Evolutionary conservation across 2,329 filamentous ascomycete species (phyloP), one percentile per base, ranked within the genome.

Genomic region (Davidsoniella eucalypti): DNA sequence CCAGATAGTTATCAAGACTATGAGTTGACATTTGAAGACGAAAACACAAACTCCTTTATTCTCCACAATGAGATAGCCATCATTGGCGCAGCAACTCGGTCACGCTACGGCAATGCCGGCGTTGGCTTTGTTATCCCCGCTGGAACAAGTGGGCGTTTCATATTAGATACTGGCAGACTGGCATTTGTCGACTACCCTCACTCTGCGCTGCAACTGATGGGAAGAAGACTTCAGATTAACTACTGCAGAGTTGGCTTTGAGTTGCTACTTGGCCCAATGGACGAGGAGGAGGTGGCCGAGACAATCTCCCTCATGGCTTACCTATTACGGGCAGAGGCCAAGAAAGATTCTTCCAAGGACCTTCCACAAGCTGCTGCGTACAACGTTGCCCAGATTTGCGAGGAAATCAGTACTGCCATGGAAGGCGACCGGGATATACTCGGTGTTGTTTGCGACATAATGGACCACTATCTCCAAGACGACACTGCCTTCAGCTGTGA

Each of bases 101-200:
- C 44, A 5, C 54, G 55, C 26, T 51, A 53, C n/a, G 53, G 54
- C 17, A 44, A 51, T 37, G 66, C 67, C 39, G 67, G 73, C 41
- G 68, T 75, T 50, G 66, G 59, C 56, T 79, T 87, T 55, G 69
- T 71, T 45, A 78, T 88, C 55, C 76, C 79, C 2, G 68, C 69
- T 5, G 77, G 78, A n/a, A 82, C 80, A 1, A 66, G 70, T 44
- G 84, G 84, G 1, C 73, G 76, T 9, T 84, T 94, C 53, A 71
- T 94, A 47, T 85, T 82, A 6, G 84, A 93, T 56, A 76, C 76
- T n/a, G 79, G 76, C 39, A 82, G 84, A 42, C 78, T 84, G 46
- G 82, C 90, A 12, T 74, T 85, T 23, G 73, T 84, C 58, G 86
- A 93, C 67, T 78, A 87, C 60, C 68, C 75, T 18, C 88, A 94